Conservation (phyloP, 768 basidiomycete species). For the Trametes gibbosa region DNA sequence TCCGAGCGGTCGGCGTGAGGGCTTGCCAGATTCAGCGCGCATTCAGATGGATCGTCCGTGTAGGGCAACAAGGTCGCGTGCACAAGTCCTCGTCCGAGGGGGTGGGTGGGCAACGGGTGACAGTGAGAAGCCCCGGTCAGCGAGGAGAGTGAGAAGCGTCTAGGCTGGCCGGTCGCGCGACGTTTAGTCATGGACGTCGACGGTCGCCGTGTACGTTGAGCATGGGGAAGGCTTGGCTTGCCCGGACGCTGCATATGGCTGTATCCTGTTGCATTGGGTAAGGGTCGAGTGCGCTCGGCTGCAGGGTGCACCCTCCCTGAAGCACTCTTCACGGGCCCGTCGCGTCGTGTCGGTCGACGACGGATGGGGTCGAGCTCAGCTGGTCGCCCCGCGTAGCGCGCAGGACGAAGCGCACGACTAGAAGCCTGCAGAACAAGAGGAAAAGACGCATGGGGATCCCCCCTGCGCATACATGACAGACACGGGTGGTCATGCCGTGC, state of each 20-base stretch:
- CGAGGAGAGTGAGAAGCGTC: background rate
- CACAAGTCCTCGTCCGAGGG: background rate
- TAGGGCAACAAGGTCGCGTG: background rate
- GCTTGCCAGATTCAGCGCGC: background rate
- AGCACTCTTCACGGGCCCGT: background rate
- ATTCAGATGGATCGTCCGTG: background rate
- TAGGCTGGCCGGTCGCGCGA: background rate
- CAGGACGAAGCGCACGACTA: background rate
- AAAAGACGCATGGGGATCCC: background rate
- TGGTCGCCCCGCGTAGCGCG: background rate
- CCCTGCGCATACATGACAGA: background rate
- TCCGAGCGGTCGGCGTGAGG: background rate
- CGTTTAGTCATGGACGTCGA: background rate
- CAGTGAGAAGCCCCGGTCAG: background rate
- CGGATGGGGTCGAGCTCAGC: background rate
- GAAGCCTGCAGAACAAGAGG: background rate
- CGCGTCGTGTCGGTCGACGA: too few species aligned
- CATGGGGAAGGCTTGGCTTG: background rate
- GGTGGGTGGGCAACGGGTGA: background rate
- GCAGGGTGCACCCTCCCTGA: too few species aligned
- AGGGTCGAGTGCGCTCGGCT: too few species aligned
- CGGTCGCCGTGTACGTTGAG: background rate
- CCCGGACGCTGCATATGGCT: background rate
- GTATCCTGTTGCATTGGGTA: background rate
- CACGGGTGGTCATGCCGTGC: too few species aligned